Evolutionary conservation across 2,329 filamentous ascomycete genomes (phyloP).

Genomic region (Aspergillus novofumigatus): DNA sequence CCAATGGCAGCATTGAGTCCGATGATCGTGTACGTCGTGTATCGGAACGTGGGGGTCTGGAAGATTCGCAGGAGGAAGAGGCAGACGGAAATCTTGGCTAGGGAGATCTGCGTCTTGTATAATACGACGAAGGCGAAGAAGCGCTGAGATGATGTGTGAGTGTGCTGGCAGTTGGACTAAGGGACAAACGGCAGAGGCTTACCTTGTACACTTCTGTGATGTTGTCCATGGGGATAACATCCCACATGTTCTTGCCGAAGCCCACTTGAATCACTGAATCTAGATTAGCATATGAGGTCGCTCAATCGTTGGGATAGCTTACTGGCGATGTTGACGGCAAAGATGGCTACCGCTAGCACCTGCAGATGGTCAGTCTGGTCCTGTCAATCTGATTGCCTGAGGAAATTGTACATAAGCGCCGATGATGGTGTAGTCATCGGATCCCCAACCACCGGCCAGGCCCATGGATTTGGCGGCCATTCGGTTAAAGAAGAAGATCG

Average conservation of each 20-base stretch:
- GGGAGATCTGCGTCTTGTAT: slow-evolving; percentile 21
- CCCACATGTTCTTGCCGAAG: slow-evolving; percentile 21
- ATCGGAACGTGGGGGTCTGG: slow-evolving; percentile 13
- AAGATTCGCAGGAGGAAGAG: slow-evolving; percentile 23
- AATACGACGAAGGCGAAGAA: slow-evolving; percentile 16
- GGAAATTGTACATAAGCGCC: slow-evolving; percentile 10
- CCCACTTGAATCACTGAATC: slow-evolving; percentile 17
- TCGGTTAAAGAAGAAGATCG: slow-evolving; percentile 10
- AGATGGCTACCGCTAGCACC: slow-evolving; percentile 9
- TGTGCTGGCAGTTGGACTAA: not conserved
- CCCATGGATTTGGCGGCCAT: slow-evolving; percentile 8
- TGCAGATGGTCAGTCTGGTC: not conserved
- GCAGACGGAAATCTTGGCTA: slow-evolving; percentile 22
- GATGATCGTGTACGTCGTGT: slow-evolving; percentile 15
- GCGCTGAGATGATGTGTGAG: slow-evolving; percentile 3
- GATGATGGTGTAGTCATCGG: slow-evolving; percentile 15
- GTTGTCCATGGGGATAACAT: slow-evolving; percentile 15
- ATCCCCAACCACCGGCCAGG: slow-evolving; percentile 14
- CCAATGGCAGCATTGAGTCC: slow-evolving; percentile 17
- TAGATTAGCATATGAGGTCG: not conserved
- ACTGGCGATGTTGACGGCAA: slow-evolving; percentile 12
- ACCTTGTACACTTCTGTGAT: slow-evolving; percentile 19
- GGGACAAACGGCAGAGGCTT: not conserved
- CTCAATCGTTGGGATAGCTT: not conserved
- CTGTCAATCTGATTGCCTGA: too few species aligned